A percentile compares a stretch with the other conserved stretches of the same genome.
phyloP scores from a whole-genome alignment of 208 protist genomes.

The Strigomonas culicis region DNA sequence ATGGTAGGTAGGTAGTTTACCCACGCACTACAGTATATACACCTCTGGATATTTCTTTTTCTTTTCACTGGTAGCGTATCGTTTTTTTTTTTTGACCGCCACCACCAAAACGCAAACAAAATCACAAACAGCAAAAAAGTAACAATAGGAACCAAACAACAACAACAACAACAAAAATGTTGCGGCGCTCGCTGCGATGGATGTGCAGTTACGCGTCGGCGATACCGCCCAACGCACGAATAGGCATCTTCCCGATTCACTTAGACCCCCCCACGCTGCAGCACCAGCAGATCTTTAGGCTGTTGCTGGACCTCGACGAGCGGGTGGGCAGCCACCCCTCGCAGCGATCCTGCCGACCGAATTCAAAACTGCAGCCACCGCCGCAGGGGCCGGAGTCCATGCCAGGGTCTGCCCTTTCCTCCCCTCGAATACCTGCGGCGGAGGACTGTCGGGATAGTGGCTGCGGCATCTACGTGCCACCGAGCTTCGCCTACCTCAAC shows the following conservation, averaged over 20 bases:
- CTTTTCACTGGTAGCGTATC: background rate
- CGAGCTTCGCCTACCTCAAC: constrained; percentile 59
- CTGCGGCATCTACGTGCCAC: background rate
- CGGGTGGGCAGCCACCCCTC: background rate
- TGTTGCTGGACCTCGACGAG: constrained; percentile 59
- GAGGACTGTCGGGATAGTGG: no score
- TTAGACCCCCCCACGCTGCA: constrained; percentile 84
- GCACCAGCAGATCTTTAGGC: constrained; percentile 75
- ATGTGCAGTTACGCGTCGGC: constrained; percentile 13
- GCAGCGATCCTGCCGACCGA: background rate
- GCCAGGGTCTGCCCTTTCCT: no score
- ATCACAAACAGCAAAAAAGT: constrained; percentile 14
- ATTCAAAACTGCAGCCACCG: background rate
- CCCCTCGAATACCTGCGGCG: no score
- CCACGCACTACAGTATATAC: background rate
- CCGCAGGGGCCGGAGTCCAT: no score
- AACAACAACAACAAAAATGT: constrained; percentile 15
- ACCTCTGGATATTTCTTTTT: background rate
- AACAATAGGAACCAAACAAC: constrained; percentile 6
- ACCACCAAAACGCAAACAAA: background rate
- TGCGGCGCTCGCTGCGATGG: constrained; percentile 15
- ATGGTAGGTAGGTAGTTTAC: no score
- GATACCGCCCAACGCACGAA: constrained; percentile 42
- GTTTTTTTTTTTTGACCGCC: background rate
- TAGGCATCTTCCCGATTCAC: constrained; percentile 84